Percentiles rank a stretch among this genome's conserved stretches.
Conservation (phyloP, 1,139 yeast genomes). For the Hyphopichia buzzinii region DNA sequence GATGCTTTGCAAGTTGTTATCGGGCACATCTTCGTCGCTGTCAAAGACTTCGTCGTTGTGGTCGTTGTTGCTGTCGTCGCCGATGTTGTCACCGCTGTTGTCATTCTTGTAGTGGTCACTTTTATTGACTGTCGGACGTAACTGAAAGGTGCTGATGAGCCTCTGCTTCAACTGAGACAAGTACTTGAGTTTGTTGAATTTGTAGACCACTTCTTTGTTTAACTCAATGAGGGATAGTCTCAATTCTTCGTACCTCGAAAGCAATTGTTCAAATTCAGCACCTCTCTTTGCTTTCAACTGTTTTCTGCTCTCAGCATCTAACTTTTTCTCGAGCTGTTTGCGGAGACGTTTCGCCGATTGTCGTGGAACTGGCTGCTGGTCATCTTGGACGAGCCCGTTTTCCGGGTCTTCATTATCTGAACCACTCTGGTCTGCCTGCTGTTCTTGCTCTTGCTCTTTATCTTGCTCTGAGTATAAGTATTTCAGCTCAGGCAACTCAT, state of each 20-base stretch:
- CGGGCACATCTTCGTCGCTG: conserved; percentile 19
- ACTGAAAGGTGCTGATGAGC: conserved; percentile 9
- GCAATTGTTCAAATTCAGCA: conserved; percentile 8
- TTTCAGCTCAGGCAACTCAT: conserved; percentile 34
- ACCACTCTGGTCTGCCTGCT: conserved; percentile 6
- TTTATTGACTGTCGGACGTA: not conserved
- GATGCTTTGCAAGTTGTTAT: conserved; percentile 1
- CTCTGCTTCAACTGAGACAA: conserved; percentile 18
- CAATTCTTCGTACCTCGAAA: conserved; percentile 24
- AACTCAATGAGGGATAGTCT: conserved; percentile 18
- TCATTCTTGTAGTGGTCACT: conserved; percentile 8
- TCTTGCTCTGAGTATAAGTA: conserved; percentile 20
- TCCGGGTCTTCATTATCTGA: conserved; percentile 7
- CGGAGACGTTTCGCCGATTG: not conserved
- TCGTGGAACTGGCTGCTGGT: conserved; percentile 7
- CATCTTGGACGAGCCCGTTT: conserved; percentile 14
- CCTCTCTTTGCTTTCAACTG: conserved; percentile 2
- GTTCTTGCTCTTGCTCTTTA: conserved; percentile 7
- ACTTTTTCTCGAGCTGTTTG: conserved; percentile 6
- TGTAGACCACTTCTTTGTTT: conserved; percentile 20
- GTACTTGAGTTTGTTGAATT: conserved; percentile 28
- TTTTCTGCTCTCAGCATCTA: conserved; percentile 8
- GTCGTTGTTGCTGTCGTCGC: conserved; percentile 1
- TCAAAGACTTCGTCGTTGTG: conserved; percentile 13
- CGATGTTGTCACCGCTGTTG: conserved; percentile 16